Evolutionary conservation across 108 stramenopile genomes (phyloP).

Genomic region (Skeletonema costatum): DNA sequence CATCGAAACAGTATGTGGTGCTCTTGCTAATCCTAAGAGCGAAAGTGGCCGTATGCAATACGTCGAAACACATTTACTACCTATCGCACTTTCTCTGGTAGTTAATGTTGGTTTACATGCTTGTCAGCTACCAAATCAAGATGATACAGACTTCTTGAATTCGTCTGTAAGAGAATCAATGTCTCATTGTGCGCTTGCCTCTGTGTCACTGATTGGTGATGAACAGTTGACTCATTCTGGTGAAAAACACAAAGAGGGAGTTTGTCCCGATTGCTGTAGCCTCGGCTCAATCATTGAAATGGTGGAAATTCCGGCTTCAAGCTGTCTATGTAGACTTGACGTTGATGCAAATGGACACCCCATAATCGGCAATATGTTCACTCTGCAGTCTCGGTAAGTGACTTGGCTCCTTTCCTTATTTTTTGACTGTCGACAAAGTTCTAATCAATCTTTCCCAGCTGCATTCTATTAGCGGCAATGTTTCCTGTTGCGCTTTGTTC

Average conservation of each 20-base stretch:
- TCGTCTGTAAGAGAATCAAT: conserved; percentile 30
- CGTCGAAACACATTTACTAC: conserved; percentile 18
- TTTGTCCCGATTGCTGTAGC: conserved; percentile 7
- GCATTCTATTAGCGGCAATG: conserved; percentile 34
- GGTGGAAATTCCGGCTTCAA: neutral
- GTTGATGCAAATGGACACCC: conserved; percentile 1
- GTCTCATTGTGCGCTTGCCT: conserved; percentile 27
- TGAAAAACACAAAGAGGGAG: neutral
- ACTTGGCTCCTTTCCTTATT: neutral
- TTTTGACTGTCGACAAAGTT: neutral
- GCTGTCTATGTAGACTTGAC: conserved; percentile 26
- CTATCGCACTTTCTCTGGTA: neutral
- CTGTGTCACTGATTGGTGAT: conserved; percentile 15
- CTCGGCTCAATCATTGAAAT: conserved; percentile 25
- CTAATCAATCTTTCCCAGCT: conserved; percentile 4
- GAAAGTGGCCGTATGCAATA: conserved; percentile 7
- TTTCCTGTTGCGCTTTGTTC: conserved; percentile 27
- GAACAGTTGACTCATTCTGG: neutral
- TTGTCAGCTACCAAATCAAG: conserved; percentile 1
- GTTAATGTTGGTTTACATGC: conserved; percentile 32
- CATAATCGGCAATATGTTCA: conserved; percentile 4
- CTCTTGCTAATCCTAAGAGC: conserved; percentile 16
- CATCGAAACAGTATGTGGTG: conserved; percentile 18
- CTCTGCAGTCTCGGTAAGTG: conserved; percentile 28
- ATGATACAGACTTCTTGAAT: neutral